Evolutionary conservation across 1,284 basidiomycete species (phyloP).

Genomic region (Apiotrichum akiyoshidainum): DNA sequence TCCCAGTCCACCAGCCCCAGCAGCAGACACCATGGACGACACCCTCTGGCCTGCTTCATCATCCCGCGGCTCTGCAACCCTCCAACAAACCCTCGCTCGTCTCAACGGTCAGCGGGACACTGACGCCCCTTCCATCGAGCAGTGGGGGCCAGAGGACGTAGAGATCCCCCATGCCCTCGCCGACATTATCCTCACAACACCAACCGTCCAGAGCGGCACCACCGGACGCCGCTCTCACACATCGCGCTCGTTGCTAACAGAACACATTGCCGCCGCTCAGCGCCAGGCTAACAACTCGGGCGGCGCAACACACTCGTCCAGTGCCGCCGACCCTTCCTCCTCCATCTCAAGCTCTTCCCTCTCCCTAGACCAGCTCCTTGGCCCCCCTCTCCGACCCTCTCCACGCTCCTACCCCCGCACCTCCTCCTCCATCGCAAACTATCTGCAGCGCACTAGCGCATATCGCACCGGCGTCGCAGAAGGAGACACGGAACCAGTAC

Average conservation of each 20-base stretch:
- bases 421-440: neutral
- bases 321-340: neutral
- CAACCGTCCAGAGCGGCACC: neutral
- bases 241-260: neutral
- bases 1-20: too few relatives aligned
- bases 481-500: neutral
- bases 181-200: slow-evolving; percentile 4
- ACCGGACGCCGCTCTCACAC: neutral
- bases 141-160: slow-evolving; percentile 12
- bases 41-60: too few relatives aligned
- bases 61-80: too few relatives aligned
- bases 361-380: slow-evolving; percentile 7
- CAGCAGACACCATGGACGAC: too few relatives aligned
- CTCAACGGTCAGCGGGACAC: too few relatives aligned
- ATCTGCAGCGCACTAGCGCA: neutral
- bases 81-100: too few relatives aligned
- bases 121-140: too few relatives aligned
- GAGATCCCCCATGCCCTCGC: slow-evolving; percentile 13
- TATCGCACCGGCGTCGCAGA: neutral
- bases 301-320: neutral
- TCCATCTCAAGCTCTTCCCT: neutral
- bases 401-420: neutral
- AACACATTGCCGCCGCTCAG: slow-evolving; percentile 3
- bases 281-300: neutral
- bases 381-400: neutral